phyloP scores from a whole-genome alignment of 371 early-diverging fungal genomes.

The Coemansia sp. region DNA sequence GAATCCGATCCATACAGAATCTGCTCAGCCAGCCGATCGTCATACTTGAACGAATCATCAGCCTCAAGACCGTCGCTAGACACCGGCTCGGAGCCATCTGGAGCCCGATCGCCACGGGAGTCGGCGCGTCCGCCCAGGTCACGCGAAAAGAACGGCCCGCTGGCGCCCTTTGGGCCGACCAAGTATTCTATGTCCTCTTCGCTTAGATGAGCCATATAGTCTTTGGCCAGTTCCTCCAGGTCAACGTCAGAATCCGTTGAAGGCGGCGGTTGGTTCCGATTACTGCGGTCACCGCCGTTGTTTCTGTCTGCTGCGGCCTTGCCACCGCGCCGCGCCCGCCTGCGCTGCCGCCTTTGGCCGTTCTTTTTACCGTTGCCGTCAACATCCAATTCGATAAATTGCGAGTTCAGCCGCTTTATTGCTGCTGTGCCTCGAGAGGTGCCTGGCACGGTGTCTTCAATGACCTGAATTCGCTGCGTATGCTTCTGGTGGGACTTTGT shows the following conservation, averaged over 20 bases:
- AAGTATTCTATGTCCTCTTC: conserved; percentile 15
- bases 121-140: conserved; percentile 23
- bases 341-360: not conserved
- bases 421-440: not conserved
- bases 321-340: not conserved
- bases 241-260: conserved; percentile 2
- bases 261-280: conserved; percentile 11
- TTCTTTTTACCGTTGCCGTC: not conserved
- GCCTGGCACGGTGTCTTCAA: conserved; percentile 13
- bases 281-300: not conserved
- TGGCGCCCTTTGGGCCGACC: not conserved
- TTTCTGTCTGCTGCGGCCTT: conserved; percentile 4
- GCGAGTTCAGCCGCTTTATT: conserved; percentile 18
- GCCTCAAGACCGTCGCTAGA: conserved; percentile 5
- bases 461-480: conserved; percentile 5
- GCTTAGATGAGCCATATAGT: conserved; percentile 34
- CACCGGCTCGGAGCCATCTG: not conserved
- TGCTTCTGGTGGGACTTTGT: not conserved
- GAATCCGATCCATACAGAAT: conserved; percentile 15
- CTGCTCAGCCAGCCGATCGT: conserved; percentile 18
- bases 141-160: conserved; percentile 6
- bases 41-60: conserved; percentile 28
- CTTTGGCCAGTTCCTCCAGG: conserved; percentile 17
- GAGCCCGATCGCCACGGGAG: not conserved
- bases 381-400: conserved; percentile 26